These are phyloP conservation scores for Erysimum pusillum DNA, from an alignment of 441 rosid genomes.

Conservation along the genomic window DNA sequence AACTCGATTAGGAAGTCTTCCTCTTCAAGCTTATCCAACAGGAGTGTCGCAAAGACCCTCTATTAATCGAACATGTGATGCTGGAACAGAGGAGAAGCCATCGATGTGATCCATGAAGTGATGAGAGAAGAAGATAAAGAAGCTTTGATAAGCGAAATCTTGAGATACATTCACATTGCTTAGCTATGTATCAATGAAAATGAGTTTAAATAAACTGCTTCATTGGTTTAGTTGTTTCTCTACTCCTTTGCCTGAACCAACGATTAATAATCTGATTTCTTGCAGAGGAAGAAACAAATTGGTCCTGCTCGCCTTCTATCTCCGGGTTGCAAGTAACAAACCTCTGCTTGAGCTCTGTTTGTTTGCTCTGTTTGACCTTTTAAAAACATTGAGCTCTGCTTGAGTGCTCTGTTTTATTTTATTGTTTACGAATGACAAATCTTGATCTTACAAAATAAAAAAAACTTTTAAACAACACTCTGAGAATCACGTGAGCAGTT, in stretches of 20 bases:
- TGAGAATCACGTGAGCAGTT: neutral
- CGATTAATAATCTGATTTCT: neutral
- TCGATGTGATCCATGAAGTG: conserved; percentile 31
- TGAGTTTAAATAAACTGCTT: conserved; percentile 27
- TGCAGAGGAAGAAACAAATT: conserved; percentile 11
- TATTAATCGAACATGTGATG: too few species aligned
- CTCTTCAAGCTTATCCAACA: too few species aligned
- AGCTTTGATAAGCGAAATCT: conserved; percentile 30
- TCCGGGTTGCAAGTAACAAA: neutral
- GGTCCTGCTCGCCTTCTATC: conserved; percentile 24
- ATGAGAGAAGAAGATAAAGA: conserved; percentile 29
- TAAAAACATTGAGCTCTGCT: neutral
- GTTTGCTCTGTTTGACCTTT: too few species aligned
- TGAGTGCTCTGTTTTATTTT: neutral
- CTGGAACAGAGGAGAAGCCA: conserved; percentile 39
- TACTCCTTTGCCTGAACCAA: conserved; percentile 1
- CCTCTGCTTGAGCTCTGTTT: too few species aligned
- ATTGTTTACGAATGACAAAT: neutral
- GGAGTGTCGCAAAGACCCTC: too few species aligned
- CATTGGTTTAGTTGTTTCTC: conserved; percentile 39
- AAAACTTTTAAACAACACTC: neutral
- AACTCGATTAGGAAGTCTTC: too few species aligned
- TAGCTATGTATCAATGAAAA: conserved; percentile 29
- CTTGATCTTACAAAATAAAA: neutral
- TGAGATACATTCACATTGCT: conserved; percentile 43